Evolutionary conservation across 2,329 filamentous ascomycete species (phyloP), one percentile per base, ranked within the genome.

Genomic region (Biscogniauxia sp.): DNA sequence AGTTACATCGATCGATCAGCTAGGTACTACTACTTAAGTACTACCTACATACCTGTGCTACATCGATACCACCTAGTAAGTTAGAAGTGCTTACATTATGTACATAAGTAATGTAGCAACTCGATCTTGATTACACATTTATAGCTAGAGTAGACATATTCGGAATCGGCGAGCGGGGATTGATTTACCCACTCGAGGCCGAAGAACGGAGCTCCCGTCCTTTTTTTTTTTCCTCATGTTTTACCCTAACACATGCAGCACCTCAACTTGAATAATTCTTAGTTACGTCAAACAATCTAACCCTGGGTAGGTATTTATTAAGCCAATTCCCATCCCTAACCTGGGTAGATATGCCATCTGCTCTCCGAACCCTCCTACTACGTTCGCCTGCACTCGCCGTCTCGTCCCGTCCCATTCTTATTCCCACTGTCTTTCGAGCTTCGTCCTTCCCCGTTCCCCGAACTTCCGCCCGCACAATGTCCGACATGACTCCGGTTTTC

Each of bases 401-500:
- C 17, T 45, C 37, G 11, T n/a, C 51, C 53, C 54, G 54, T 23
- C 55, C 56, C 20, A 13, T 54, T 49, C 28, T 52, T 28, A 32
- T 25, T 28, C 5, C 57, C 37, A 20, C 57, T 45, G 64, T 54
- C 19, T 59, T 59, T 41, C 64, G 62, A 61, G 28, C 28, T 32
- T 59, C 62, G 26, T 57, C 66, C 56, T 56, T 66, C 54, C 70
- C 71, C 61, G 63, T 66, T 55, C 59, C 63, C 58, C 61, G 67
- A 68, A 74, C 68, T 59, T 72, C 61, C 69, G 72, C 68, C 73
- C 77, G 71, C 72, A 79, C 71, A 62, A 81, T 80, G 76, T 76
- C 80, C 59, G 78, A 81, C 72, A 79, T 81, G 62, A 73, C 71
- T 53, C 73, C 75, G 64, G 73, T 88, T 68, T 82, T 83, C 73